A percentile compares a stretch with the other conserved stretches of the same genome.
phyloP scores from a whole-genome alignment of 2,329 filamentous ascomycete species.

The Epichloe festucae region DNA sequence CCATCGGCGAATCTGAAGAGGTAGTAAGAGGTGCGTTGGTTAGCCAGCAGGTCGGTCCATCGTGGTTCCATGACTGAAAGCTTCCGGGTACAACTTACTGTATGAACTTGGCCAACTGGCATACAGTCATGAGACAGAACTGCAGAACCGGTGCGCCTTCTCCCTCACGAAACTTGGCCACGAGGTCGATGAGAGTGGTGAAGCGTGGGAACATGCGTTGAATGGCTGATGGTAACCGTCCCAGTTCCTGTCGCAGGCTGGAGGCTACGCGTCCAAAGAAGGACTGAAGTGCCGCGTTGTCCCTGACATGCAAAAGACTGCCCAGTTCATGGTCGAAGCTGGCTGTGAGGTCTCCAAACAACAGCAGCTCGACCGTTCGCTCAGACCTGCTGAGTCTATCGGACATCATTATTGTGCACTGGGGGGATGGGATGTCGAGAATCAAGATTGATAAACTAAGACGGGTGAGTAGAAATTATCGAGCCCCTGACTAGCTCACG shows the following conservation, averaged over 20 bases:
- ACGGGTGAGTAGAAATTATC: too few species aligned
- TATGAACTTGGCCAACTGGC: conserved; percentile 14
- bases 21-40: too few species aligned
- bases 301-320: conserved; percentile 10
- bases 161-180: conserved; percentile 10
- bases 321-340: conserved; percentile 12
- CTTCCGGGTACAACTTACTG: conserved; percentile 5
- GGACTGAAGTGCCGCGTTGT: conserved; percentile 11
- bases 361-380: neutral
- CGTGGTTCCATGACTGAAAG: too few species aligned
- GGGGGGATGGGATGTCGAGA: too few species aligned
- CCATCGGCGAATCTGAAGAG: too few species aligned
- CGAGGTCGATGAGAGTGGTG: conserved; percentile 15
- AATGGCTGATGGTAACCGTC: conserved; percentile 5
- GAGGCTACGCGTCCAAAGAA: conserved; percentile 14
- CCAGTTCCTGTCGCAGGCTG: conserved; percentile 12
- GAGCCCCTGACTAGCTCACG: too few species aligned
- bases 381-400: too few species aligned
- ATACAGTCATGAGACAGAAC: conserved; percentile 12
- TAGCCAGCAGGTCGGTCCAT: too few species aligned
- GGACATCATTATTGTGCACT: too few species aligned
- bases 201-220: conserved; percentile 15
- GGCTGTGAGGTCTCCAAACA: conserved; percentile 15
- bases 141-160: conserved; percentile 9
- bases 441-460: too few species aligned